Percentiles rank a stretch among this genome's conserved stretches.
These are phyloP conservation scores for Alternaria incomplexa DNA, from an alignment of 2,329 filamentous ascomycete species.

Conservation along the genomic window DNA sequence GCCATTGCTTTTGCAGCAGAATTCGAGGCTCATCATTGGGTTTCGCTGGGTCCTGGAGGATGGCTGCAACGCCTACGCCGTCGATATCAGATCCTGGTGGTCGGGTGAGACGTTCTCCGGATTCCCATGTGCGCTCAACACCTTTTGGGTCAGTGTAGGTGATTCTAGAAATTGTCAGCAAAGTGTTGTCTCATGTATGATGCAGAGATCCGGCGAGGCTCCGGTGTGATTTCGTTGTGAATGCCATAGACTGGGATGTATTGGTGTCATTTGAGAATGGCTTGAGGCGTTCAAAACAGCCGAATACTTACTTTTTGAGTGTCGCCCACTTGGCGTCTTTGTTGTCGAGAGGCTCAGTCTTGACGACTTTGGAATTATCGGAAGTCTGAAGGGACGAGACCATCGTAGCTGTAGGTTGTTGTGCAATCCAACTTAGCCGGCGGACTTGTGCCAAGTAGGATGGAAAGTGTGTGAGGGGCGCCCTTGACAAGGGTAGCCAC, in stretches of 20 bases:
- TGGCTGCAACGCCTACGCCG: constrained; percentile 74
- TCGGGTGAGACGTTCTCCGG: constrained; percentile 72
- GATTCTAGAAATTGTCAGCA: constrained; percentile 32
- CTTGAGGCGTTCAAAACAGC: background rate
- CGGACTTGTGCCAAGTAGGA: background rate
- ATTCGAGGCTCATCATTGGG: constrained; percentile 42
- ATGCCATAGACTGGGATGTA: background rate
- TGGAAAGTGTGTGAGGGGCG: background rate
- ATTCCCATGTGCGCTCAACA: constrained; percentile 70
- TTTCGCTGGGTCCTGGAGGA: constrained; percentile 56
- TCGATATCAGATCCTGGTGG: constrained; percentile 68
- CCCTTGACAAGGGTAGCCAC: background rate
- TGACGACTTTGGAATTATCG: constrained; percentile 42
- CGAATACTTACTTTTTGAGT: constrained; percentile 44
- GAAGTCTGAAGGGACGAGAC: constrained; percentile 10
- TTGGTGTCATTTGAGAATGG: background rate
- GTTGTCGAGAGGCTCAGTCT: constrained; percentile 44
- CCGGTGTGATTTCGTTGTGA: background rate
- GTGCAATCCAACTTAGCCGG: background rate
- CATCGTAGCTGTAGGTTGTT: constrained; percentile 14
- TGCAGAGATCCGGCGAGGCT: background rate
- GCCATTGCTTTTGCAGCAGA: constrained; percentile 60
- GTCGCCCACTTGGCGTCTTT: constrained; percentile 51
- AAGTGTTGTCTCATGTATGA: background rate
- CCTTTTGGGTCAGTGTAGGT: constrained; percentile 69